Base-by-base conservation (phyloP, 306 rosid genomes). In the Fagus sylvatica region DNA sequence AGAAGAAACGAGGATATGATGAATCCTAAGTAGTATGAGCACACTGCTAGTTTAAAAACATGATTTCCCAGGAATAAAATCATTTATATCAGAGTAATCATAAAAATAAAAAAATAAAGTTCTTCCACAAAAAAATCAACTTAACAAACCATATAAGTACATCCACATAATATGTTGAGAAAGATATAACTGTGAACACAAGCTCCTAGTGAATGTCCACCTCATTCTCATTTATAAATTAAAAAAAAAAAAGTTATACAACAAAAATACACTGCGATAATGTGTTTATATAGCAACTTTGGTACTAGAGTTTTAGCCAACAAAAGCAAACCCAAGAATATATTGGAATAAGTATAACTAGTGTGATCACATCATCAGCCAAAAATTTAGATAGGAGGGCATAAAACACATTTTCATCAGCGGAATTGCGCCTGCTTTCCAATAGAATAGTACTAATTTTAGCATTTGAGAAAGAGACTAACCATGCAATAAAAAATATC, bases 401-500 rank as follows among this genome's bases (percentile, higher is more conserved):
- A 7, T 17, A 4, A 65, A 43, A 22, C 30, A 7, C 32, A 65
- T 17, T 46, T 28, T 65, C 13, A 66, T 39, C 30, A 17, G 48
- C 6, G 70, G 30, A 57, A 7, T 39, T 17, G 49, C 46, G 49
- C 48, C 22, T 6, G 13, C 9, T 65, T 19, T 4, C 13, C 15
- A 5, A 16, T 28, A 16, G n/a, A 36, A 39, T 7, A 39, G 22
- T 7, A 39, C 70, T 36, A 39, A 37, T 16, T 17, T 17, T 2
- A 36, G 48, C 13, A 17, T 36, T 71, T 79, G 69, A 40, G n/a
- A 68, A 73, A 71, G 78, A 87, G 74, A 81, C 94, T 79, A 72
- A 93, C 98, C 94, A 93, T 72, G 98, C 89, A 49, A 89, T 82
- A 57, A 88, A 93, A 80, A 89, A 87, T 73, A 89, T 90, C 80